phyloP scores from a whole-genome alignment of 2,329 filamentous ascomycete species.

The Colletotrichum agaves region DNA sequence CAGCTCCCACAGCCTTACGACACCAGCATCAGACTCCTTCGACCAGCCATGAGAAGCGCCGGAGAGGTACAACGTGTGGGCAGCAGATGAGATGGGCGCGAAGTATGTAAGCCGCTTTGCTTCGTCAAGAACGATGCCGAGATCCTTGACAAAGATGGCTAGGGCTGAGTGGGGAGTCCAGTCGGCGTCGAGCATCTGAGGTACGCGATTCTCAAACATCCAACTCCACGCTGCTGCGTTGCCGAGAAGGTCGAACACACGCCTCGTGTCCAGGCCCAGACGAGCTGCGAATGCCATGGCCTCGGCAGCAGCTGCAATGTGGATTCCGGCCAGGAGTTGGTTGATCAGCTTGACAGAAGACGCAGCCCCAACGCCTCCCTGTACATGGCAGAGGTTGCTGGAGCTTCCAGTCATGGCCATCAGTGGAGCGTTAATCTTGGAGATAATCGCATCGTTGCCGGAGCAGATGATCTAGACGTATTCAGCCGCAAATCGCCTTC shows the following conservation, averaged over 20 bases:
- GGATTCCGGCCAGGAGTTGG: constrained; percentile 67
- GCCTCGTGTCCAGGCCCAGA: constrained; percentile 61
- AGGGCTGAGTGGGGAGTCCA: constrained; percentile 50
- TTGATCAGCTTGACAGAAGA: constrained; percentile 69
- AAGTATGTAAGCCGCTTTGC: constrained; percentile 43
- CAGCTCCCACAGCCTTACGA: constrained; percentile 52
- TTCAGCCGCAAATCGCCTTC: constrained; percentile 9
- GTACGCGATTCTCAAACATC: constrained; percentile 51
- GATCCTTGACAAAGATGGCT: constrained; percentile 49
- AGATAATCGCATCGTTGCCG: constrained; percentile 41
- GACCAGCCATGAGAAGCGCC: constrained; percentile 47
- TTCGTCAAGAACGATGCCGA: constrained; percentile 48
- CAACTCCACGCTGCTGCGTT: constrained; percentile 49
- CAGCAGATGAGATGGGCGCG: constrained; percentile 45
- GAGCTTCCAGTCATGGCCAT: constrained; percentile 46
- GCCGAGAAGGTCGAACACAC: constrained; percentile 59
- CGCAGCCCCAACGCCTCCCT: constrained; percentile 62
- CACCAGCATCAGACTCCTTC: constrained; percentile 48
- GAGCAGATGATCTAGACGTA: constrained; percentile 47
- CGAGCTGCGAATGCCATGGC: constrained; percentile 66
- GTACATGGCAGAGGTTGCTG: constrained; percentile 56
- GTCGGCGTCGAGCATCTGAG: constrained; percentile 49
- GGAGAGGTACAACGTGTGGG: constrained; percentile 47
- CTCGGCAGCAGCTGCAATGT: constrained; percentile 66
- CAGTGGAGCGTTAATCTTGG: constrained; percentile 42